Evolutionary conservation across 78 protist genomes (phyloP), one percentile per base, ranked within the genome.

Genomic region (Creolimax fragrantissima): DNA sequence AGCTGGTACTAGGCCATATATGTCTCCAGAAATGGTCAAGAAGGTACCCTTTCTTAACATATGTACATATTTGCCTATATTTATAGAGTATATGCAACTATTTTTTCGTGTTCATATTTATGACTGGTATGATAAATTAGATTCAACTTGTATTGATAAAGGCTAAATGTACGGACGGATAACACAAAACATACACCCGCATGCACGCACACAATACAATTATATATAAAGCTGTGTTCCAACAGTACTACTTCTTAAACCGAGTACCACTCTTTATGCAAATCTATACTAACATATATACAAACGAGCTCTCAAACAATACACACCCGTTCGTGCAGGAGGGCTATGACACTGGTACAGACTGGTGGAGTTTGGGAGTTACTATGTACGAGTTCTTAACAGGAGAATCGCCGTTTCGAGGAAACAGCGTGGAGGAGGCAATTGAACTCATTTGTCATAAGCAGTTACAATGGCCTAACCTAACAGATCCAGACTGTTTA

Each of bases 281-380:
- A 17, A 32, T 11, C 74, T 17, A 58, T 58, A 17, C 11, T 17
- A 32, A 58, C 11, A 11, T 17, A 58, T 83, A 6, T 83, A 6
- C 37, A 41, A 41, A 39, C 37, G 86, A 39, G 5, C 89, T 43
- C n/a, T n/a, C n/a, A n/a, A n/a, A n/a, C n/a, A 44, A 11, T 11
- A 11, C 74, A 17, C 36, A 58, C 36, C 41, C 11, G 88, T 11
- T 32, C 3, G 11, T 39, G 67, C 3, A 6, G 66, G 5, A 5
- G 4, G 93, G 95, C 41, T 96, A 96, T 89, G 90, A 84, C 85
- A 0, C 3, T 43, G 96, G 90, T 24, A 93, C 94, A 88, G 97
- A 96, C 93, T 96, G 96, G 96, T 96, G 97, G 97, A 42, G 90
- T 2, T 94, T 96, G n/a, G 97, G 97, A 4, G 94, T 95, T 32